Base-by-base conservation (phyloP, 2,329 filamentous ascomycete species). In the Fusarium sp. region DNA sequence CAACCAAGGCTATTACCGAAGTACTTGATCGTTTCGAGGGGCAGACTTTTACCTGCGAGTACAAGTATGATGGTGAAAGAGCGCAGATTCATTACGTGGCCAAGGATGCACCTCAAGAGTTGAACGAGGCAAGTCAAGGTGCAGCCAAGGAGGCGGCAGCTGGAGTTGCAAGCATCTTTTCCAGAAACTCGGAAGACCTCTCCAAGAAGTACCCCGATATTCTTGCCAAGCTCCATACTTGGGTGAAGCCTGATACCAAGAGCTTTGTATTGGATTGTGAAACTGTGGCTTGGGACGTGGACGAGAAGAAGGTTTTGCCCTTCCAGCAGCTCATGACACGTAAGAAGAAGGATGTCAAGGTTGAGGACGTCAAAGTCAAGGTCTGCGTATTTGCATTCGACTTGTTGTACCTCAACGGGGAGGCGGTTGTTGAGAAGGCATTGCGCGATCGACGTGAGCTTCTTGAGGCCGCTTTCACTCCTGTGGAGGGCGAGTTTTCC, bases 251-350 rank as follows among this genome's bases (percentile, higher is more conserved):
- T 3, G 93, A 91, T 31, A 97, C 96, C 13, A 93, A 92, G 81
- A 97, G 94, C 77, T 99, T 99, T 76, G 96, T 99, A 15, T 84
- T 99, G n/a, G 96, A 99, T 78, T 99, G 96, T 78, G 96, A 99
- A 83, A 97, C 95, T 1, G 96, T 98, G 14, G 96, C 93, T 1
- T 98, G 96, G 95, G 96, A 99, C 79, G 87, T 93, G n/a, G 86
- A 87, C 3, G 94, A 96, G 83, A 98, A 97, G 86, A 97, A 97
- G 79, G 93, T 99, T 15, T 81, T 99, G 39, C 96, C 96, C 1
- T 99, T 99, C 84, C 96, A 99, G 79, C 94, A 97, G 78, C 87
- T 99, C 44, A 98, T 98, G 96, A 98, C 96, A 15, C 88, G 96
- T 56, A 99, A 99, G 84, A 91, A 93, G 79, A 99, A 98, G 82